These are phyloP conservation scores for Sparassis latifolia DNA, from an alignment of 1,284 basidiomycete species.

Conservation along the genomic window DNA sequence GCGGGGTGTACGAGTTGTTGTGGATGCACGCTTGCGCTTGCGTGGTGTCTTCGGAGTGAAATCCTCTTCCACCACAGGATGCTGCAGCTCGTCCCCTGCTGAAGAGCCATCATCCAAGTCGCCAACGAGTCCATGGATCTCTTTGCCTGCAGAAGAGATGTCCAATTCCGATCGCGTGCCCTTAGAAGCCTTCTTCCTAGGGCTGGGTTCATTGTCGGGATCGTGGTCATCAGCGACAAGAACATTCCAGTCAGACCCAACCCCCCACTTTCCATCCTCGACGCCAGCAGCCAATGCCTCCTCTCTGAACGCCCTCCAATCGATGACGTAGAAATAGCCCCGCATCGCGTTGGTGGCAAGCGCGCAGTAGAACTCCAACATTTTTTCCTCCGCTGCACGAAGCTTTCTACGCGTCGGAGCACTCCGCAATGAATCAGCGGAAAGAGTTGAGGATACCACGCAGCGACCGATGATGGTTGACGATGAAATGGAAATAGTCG, in stretches of 20 bases:
- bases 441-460: conserved; percentile 28
- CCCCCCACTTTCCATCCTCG: neutral
- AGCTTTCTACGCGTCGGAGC: neutral
- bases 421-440: neutral
- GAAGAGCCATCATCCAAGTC: too few relatives aligned
- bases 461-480: conserved; percentile 47
- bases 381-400: neutral
- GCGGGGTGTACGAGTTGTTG: neutral
- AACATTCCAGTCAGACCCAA: conserved; percentile 7
- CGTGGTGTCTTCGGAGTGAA: neutral
- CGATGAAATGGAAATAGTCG: conserved; percentile 40
- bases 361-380: conserved; percentile 38
- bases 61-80: neutral
- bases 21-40: neutral
- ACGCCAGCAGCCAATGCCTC: conserved; percentile 29
- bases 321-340: conserved; percentile 55
- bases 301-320: conserved; percentile 46
- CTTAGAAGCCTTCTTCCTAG: neutral
- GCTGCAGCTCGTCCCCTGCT: neutral
- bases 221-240: neutral
- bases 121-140: neutral
- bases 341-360: conserved; percentile 50
- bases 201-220: neutral
- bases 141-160: neutral
- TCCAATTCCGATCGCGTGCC: neutral